Conservation (phyloP, 2,329 filamentous ascomycete species). For the Sporothrix pallida region DNA sequence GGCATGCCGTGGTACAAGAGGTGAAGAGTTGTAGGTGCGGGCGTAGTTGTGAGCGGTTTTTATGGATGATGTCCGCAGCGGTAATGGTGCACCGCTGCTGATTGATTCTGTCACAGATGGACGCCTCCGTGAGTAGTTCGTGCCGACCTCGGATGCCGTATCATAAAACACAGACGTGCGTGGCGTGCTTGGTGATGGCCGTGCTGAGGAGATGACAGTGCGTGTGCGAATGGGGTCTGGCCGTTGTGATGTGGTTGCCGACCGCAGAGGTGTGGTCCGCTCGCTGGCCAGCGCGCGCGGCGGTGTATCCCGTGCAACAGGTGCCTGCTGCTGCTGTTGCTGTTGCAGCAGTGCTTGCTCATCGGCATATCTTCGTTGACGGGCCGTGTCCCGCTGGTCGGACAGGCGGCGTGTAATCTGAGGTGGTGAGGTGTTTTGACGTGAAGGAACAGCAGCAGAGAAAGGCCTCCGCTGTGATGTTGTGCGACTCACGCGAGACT, state of each 20-base stretch:
- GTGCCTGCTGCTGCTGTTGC: constrained; percentile 38
- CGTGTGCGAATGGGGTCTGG: constrained; percentile 33
- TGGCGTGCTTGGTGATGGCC: constrained; percentile 56
- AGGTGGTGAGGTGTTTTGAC: constrained; percentile 58
- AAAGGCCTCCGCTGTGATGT: constrained; percentile 58
- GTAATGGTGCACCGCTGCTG: constrained; percentile 45
- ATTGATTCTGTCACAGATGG: constrained; percentile 57
- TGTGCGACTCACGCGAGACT: constrained; percentile 57
- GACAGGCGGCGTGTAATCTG: constrained; percentile 60
- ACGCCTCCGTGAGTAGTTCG: constrained; percentile 46
- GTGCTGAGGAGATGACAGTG: constrained; percentile 24
- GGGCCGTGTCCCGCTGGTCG: constrained; percentile 59
- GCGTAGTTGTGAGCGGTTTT: constrained; percentile 51
- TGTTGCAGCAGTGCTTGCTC: constrained; percentile 45
- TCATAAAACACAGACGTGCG: constrained; percentile 58
- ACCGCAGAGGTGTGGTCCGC: constrained; percentile 47
- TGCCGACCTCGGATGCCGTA: constrained; percentile 41
- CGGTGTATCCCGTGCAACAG: constrained; percentile 48
- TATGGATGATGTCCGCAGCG: constrained; percentile 53
- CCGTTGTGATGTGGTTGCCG: constrained; percentile 19
- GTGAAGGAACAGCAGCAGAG: constrained; percentile 56
- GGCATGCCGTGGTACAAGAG: constrained; percentile 57
- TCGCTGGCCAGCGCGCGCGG: constrained; percentile 54
- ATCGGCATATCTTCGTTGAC: constrained; percentile 50
- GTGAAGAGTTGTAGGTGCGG: constrained; percentile 64